Conservation (phyloP, 1,139 yeast species). For the Eremothecium sinecaudum region DNA sequence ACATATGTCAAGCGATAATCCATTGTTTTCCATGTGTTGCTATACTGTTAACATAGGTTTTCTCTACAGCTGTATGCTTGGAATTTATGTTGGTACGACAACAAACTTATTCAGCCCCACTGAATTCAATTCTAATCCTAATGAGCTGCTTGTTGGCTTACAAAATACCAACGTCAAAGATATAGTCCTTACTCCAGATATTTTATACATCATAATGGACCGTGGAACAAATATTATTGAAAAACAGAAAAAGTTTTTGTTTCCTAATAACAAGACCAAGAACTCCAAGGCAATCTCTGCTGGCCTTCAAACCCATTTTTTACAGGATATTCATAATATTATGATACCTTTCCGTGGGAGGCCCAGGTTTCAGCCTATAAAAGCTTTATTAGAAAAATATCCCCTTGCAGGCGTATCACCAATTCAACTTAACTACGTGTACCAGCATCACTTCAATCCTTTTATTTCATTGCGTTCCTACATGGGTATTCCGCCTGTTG, state of each 20-base stretch:
- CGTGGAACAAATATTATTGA: conserved; percentile 39
- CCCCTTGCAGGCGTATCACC: conserved; percentile 57
- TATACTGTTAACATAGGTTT: conserved; percentile 84
- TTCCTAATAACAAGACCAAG: conserved; percentile 9
- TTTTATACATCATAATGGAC: conserved; percentile 68
- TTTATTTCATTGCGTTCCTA: conserved; percentile 71
- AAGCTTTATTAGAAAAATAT: conserved; percentile 54
- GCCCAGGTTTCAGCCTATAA: conserved; percentile 55
- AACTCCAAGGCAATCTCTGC: conserved; percentile 10
- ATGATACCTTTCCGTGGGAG: conserved; percentile 76
- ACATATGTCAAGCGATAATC: conserved; percentile 60
- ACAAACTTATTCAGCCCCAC: conserved; percentile 74
- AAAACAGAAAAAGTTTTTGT: conserved; percentile 6
- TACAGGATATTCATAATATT: conserved; percentile 63
- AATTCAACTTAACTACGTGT: conserved; percentile 67
- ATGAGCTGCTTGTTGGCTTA: conserved; percentile 59
- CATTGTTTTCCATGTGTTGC: conserved; percentile 79
- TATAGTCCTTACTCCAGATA: conserved; percentile 75
- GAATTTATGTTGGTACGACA: conserved; percentile 78
- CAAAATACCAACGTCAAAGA: conserved; percentile 79
- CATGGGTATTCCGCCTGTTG: conserved; percentile 82
- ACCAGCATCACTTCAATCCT: conserved; percentile 74
- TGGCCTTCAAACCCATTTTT: conserved; percentile 31
- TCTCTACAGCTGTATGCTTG: conserved; percentile 69
- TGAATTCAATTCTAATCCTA: conserved; percentile 69